A percentile compares a stretch with the other conserved stretches of the same genome.
Conservation (phyloP, 2,329 filamentous ascomycete genomes). For the Aspergillus pseudoglaucus region DNA sequence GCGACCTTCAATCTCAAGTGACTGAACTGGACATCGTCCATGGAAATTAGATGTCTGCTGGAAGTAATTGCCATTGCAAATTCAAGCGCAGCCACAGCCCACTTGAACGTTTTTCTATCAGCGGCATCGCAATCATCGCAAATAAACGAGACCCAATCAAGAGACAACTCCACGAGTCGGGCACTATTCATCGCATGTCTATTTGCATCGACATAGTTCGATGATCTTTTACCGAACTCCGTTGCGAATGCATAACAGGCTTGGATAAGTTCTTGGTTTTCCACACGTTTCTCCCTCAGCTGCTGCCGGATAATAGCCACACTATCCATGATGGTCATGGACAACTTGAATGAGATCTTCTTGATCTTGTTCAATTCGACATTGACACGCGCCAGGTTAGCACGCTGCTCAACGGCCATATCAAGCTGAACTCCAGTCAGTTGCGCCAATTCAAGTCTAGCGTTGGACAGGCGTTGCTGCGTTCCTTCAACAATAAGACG, state of each 20-base stretch:
- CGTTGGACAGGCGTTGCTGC: conserved; percentile 67
- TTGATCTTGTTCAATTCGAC: conserved; percentile 87
- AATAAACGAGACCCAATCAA: conserved; percentile 98
- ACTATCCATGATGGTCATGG: conserved; percentile 97
- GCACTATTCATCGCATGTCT: conserved; percentile 94
- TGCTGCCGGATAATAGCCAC: conserved; percentile 88
- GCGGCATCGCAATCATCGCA: conserved; percentile 93
- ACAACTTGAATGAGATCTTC: conserved; percentile 90
- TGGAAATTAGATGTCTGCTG: conserved; percentile 83
- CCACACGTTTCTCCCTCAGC: conserved; percentile 60
- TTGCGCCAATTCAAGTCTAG: conserved; percentile 70
- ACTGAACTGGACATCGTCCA: conserved; percentile 82
- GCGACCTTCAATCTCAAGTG: conserved; percentile 80
- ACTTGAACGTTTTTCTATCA: conserved; percentile 92
- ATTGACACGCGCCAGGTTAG: conserved; percentile 89
- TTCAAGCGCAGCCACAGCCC: conserved; percentile 91
- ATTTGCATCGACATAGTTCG: conserved; percentile 94
- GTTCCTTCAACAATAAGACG: conserved; percentile 85
- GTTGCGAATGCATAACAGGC: conserved; percentile 99
- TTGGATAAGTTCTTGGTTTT: conserved; percentile 93
- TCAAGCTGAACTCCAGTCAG: conserved; percentile 79
- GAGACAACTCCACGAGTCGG: conserved; percentile 82
- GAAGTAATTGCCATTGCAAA: conserved; percentile 97
- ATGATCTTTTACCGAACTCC: conserved; percentile 90
- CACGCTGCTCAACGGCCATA: conserved; percentile 83